phyloP scores from a whole-genome alignment of 2,329 filamentous ascomycete species.

The Trematosphaeria pertusa region DNA sequence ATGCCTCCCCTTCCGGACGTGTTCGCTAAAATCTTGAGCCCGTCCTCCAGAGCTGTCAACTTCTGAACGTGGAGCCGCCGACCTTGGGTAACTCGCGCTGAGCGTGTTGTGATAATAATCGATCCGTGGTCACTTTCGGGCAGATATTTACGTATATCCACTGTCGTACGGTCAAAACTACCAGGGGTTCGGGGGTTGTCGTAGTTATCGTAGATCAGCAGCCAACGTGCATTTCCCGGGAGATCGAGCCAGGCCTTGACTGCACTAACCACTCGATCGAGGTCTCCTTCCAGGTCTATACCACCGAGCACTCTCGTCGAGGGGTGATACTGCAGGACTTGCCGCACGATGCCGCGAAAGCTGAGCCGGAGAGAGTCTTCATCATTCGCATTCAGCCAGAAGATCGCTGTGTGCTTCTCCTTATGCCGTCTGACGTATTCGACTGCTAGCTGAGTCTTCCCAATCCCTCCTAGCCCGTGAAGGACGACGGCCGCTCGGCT shows the following conservation, averaged over 20 bases:
- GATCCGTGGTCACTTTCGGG: constrained; percentile 18
- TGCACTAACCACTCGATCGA: constrained; percentile 34
- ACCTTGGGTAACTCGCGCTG: constrained; percentile 16
- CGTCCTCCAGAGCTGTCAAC: constrained; percentile 16
- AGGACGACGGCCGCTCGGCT: constrained; percentile 37
- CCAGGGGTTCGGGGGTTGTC: constrained; percentile 45
- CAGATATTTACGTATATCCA: constrained; percentile 41
- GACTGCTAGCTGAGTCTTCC: constrained; percentile 55
- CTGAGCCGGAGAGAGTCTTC: constrained; percentile 47
- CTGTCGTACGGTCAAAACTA: constrained; percentile 14
- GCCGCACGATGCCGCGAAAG: constrained; percentile 35
- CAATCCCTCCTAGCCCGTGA: constrained; percentile 54
- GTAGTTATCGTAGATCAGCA: constrained; percentile 54
- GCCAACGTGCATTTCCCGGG: constrained; percentile 46
- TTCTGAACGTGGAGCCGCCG: constrained; percentile 18
- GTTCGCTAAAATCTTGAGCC: constrained; percentile 20
- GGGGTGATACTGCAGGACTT: constrained; percentile 37
- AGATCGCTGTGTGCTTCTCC: constrained; percentile 47
- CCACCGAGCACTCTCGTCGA: constrained; percentile 25
- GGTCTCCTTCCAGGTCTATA: constrained; percentile 27
- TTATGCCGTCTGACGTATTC: constrained; percentile 46
- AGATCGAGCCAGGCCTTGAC: constrained; percentile 51
- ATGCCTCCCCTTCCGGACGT: constrained; percentile 17
- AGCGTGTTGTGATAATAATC: constrained; percentile 21
- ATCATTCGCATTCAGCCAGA: constrained; percentile 55